Evolutionary conservation across 2,329 filamentous ascomycete species (phyloP), one percentile per base, ranked within the genome.

Genomic region (Teratosphaeria epicoccoides): DNA sequence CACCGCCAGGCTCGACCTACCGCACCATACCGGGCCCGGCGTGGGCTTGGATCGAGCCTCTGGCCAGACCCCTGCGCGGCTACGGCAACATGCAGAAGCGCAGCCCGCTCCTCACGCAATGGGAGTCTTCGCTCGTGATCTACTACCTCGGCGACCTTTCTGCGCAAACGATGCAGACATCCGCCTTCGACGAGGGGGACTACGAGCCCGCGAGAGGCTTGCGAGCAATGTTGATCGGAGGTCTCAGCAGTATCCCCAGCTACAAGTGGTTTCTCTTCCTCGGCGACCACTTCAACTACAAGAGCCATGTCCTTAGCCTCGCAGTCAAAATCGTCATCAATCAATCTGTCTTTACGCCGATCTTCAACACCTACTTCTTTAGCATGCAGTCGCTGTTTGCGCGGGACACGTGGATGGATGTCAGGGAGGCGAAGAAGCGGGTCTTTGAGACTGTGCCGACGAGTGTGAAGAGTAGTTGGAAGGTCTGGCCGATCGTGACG

Each of bases 201-300:
- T 90, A 93, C 64, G 83, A 88, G 64, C 78, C 82, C 3, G 70
- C 73, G 52, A 77, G 88, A 44, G 91, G 88, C 0, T 65, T 79
- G 51, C 76, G 89, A 49, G 84, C 87, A 52, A 69, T 95, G 62
- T 65, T 82, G 2, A 91, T 95, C 52, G 88, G 88, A 3, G 81
- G 79, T 1, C 71, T 84, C 46, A 80, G 79, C 10, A 82, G 84
- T 17, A 87, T 95, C 53, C 90, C 90, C 0, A 80, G 79, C 45
- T 95, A 90, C 66, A 80, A 81, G 61, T 95, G 89, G 89, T 94
- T 76, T 71, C 75, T 90, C 59, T 94, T 84, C 70, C 78, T 96
- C 12, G 84, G 85, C 43, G 76, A 80, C 53, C 78, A 83, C 69
- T 95, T 95, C 78, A 95, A 95, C 72, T 95, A 87, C 70, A 60